phyloP scores from a whole-genome alignment of 2,329 filamentous ascomycete genomes.

The Penicillium decumbens region DNA sequence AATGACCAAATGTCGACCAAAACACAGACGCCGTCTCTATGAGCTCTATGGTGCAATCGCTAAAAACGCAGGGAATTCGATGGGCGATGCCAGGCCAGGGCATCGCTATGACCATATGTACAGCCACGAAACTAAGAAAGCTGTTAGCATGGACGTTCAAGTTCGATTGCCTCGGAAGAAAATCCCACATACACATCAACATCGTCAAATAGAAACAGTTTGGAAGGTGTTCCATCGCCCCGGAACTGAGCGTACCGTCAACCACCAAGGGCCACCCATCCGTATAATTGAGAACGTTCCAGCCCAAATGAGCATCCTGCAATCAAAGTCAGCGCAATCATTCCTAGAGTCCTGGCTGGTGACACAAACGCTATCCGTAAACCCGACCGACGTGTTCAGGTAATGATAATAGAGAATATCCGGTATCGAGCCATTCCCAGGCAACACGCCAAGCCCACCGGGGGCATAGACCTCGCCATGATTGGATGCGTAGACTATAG shows the following conservation, averaged over 20 bases:
- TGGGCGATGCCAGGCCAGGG: background rate
- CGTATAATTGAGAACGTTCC: slow-evolving; percentile 35
- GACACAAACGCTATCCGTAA: slow-evolving; percentile 25
- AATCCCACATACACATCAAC: slow-evolving; percentile 8
- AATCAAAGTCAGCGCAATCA: background rate
- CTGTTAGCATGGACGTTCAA: background rate
- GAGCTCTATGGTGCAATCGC: slow-evolving; percentile 5
- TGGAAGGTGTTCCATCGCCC: background rate
- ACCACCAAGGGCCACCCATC: slow-evolving; percentile 36
- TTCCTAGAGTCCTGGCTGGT: background rate
- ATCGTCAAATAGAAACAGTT: slow-evolving; percentile 8
- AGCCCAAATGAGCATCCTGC: slow-evolving; percentile 37
- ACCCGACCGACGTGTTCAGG: slow-evolving; percentile 32
- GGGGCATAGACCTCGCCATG: slow-evolving; percentile 38
- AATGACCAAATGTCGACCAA: background rate
- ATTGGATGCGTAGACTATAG: slow-evolving; percentile 37
- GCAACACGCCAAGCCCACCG: slow-evolving; percentile 35
- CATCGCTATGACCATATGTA: slow-evolving; percentile 9
- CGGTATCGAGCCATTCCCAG: slow-evolving; percentile 18
- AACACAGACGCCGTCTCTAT: slow-evolving; percentile 7
- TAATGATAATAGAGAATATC: slow-evolving; percentile 43
- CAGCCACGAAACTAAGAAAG: slow-evolving; percentile 13
- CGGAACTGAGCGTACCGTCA: slow-evolving; percentile 3
- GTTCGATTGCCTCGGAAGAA: background rate
- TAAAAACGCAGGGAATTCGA: background rate